Evolutionary conservation across 805 yeast species (phyloP).

Genomic region (Monosporozyma yasuniensis): DNA sequence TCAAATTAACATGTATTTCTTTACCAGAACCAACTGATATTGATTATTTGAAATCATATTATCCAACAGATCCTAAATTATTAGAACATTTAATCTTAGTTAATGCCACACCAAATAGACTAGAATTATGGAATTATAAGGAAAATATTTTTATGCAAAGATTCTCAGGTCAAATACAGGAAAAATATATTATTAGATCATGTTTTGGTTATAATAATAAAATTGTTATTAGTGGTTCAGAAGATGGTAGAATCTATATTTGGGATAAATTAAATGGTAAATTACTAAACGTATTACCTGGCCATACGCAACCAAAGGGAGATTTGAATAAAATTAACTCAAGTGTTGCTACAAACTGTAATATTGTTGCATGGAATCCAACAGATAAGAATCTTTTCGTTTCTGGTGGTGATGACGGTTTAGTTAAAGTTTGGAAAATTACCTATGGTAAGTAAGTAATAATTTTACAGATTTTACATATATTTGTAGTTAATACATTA

Average conservation of each 20-base stretch:
- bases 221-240: conserved; percentile 71
- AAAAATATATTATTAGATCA: conserved; percentile 61
- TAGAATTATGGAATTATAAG: conserved; percentile 72
- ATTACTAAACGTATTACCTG: conserved; percentile 36
- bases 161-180: conserved; percentile 65
- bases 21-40: conserved; percentile 31
- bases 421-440: conserved; percentile 60
- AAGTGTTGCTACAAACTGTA: conserved; percentile 40
- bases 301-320: conserved; percentile 16
- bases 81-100: conserved; percentile 38
- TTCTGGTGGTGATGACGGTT: conserved; percentile 75
- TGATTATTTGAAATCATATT: conserved; percentile 5
- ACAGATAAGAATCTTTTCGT: conserved; percentile 48
- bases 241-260: conserved; percentile 66
- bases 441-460: conserved; percentile 14
- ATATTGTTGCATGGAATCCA: conserved; percentile 72
- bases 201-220: conserved; percentile 68
- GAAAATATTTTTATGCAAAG: conserved; percentile 50
- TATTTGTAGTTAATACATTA: neutral
- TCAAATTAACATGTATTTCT: conserved; percentile 49
- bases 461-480: no score
- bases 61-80: neutral
- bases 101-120: conserved; percentile 63
- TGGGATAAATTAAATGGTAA: conserved; percentile 73
- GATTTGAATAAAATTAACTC: no score